Conservation (phyloP, 2,329 filamentous ascomycete genomes). For the Aotearoamyces nothofagi region DNA sequence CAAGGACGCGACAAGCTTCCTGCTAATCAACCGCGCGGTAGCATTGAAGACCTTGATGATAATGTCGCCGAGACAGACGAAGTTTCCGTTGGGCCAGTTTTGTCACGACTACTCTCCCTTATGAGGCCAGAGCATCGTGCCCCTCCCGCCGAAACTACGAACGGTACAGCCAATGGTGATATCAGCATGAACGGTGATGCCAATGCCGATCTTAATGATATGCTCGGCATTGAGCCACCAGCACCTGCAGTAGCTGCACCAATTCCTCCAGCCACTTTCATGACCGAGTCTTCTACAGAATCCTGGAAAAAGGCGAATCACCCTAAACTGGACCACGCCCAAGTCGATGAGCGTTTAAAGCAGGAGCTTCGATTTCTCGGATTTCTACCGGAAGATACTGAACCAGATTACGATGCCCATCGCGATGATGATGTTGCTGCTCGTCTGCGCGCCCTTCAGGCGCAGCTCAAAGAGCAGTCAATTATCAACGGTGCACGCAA, state of each 20-base stretch:
- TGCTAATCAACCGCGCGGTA: conserved; percentile 71
- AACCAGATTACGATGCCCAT: conserved; percentile 73
- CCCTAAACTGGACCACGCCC: conserved; percentile 65
- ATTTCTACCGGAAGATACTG: conserved; percentile 54
- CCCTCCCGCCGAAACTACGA: conserved; percentile 38
- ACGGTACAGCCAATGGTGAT: conserved; percentile 40
- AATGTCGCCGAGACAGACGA: conserved; percentile 78
- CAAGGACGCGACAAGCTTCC: conserved; percentile 50
- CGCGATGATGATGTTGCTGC: conserved; percentile 91
- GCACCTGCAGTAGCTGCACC: conserved; percentile 13
- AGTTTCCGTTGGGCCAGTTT: conserved; percentile 74
- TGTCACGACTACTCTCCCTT: conserved; percentile 65
- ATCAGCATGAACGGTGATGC: conserved; percentile 31
- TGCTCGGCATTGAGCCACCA: conserved; percentile 10
- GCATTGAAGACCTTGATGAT: conserved; percentile 75
- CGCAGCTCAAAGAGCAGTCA: conserved; percentile 66
- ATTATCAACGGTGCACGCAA: conserved; percentile 86
- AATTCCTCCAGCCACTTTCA: conserved; percentile 57
- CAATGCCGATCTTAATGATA: conserved; percentile 20
- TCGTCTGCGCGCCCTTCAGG: conserved; percentile 72
- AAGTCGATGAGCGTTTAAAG: conserved; percentile 81
- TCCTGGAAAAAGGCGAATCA: conserved; percentile 67
- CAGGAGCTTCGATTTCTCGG: conserved; percentile 85
- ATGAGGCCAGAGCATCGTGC: conserved; percentile 61
- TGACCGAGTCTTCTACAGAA: conserved; percentile 62